Conservation (phyloP, 345 rosid genomes). For the Syzygium jambos region DNA sequence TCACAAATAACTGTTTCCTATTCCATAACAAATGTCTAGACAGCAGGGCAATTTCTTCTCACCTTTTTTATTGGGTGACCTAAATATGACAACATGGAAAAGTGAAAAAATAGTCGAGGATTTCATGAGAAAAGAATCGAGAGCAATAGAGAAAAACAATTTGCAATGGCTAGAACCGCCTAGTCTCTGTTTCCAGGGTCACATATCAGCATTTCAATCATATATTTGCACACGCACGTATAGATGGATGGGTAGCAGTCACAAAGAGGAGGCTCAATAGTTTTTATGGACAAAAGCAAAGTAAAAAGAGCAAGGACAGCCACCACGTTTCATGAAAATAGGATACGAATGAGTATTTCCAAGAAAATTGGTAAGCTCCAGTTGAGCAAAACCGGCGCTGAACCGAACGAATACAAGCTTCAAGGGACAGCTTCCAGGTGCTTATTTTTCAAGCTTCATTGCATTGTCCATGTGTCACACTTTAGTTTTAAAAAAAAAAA, state of each 20-base stretch:
- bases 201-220: not conserved
- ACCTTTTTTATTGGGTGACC: not conserved
- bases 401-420: not conserved
- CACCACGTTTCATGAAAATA: not conserved
- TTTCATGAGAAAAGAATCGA: not conserved
- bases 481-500: too few species aligned
- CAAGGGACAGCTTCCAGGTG: not conserved
- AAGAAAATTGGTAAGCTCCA: not conserved
- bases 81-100: not conserved
- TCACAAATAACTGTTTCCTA: not conserved
- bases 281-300: not conserved
- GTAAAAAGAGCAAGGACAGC: not conserved
- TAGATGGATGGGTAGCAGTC: not conserved
- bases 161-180: not conserved
- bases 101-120: not conserved
- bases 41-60: not conserved
- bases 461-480: not conserved
- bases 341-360: not conserved
- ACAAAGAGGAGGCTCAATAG: not conserved
- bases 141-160: not conserved
- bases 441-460: not conserved
- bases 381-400: not conserved
- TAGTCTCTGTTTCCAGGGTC: not conserved
- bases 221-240: not conserved
- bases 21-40: not conserved